Conservation (phyloP, 495 filamentous ascomycete species). For the Wilcoxina mikolae region DNA sequence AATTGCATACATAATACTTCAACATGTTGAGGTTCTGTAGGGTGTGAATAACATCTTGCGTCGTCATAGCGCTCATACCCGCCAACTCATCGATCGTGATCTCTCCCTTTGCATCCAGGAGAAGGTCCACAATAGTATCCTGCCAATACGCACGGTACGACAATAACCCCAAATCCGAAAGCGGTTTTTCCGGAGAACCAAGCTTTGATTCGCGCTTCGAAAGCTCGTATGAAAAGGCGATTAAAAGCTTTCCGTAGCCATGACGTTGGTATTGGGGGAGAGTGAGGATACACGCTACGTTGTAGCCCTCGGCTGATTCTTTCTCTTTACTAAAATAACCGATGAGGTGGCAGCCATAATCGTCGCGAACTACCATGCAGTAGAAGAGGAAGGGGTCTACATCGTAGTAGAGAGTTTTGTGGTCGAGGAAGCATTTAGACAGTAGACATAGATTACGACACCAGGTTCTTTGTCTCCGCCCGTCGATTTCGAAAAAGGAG, state of each 20-base stretch:
- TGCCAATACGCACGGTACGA: constrained; percentile 95
- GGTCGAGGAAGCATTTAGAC: constrained; percentile 91
- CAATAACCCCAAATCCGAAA: constrained; percentile 81
- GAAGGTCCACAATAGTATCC: constrained; percentile 72
- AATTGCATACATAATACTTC: constrained; percentile 53
- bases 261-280: constrained; percentile 90
- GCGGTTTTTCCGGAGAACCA: constrained; percentile 88
- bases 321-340: constrained; percentile 99
- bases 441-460: constrained; percentile 91
- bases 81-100: constrained; percentile 45
- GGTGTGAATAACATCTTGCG: constrained; percentile 84
- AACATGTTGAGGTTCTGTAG: constrained; percentile 88
- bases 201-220: constrained; percentile 88
- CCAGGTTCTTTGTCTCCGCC: constrained; percentile 86
- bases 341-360: constrained; percentile 78
- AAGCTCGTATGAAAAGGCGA: constrained; percentile 95
- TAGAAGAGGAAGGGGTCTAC: constrained; percentile 98
- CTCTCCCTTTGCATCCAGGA: constrained; percentile 60
- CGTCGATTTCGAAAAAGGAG: constrained; percentile 96
- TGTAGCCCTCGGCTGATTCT: constrained; percentile 88
- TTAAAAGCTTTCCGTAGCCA: constrained; percentile 81
- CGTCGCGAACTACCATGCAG: constrained; percentile 81
- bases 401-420: constrained; percentile 99
- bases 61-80: constrained; percentile 73
- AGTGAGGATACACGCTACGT: constrained; percentile 93